These are phyloP conservation scores for Erythrophleum ivorense DNA, from an alignment of 331 rosid species.

Conservation along the genomic window DNA sequence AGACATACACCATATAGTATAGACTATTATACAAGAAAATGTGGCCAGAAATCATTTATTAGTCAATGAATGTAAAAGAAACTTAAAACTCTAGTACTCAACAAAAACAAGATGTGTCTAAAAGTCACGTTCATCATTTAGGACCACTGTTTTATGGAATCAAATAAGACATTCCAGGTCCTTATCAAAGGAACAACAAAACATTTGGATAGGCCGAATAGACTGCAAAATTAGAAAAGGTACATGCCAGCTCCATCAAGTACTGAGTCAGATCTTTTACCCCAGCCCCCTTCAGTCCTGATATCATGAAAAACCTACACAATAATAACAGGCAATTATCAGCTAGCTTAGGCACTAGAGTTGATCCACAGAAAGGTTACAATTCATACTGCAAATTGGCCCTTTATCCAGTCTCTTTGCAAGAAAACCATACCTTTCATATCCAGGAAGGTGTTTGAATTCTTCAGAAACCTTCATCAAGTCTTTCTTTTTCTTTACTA, in stretches of 20 bases:
- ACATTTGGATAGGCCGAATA: slow-evolving; percentile 7
- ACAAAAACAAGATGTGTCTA: not conserved
- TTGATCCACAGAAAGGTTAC: slow-evolving; percentile 33
- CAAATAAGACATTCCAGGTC: not conserved
- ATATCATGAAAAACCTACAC: slow-evolving; percentile 89
- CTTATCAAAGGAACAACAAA: slow-evolving; percentile 6
- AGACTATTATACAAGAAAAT: not conserved
- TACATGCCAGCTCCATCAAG: slow-evolving; percentile 90
- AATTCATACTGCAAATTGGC: slow-evolving; percentile 15
- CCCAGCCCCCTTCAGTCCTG: slow-evolving; percentile 91
- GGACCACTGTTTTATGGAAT: not conserved
- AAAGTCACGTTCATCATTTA: not conserved
- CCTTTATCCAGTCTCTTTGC: slow-evolving; percentile 7
- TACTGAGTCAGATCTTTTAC: slow-evolving; percentile 75
- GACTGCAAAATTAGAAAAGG: slow-evolving; percentile 39
- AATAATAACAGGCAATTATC: slow-evolving; percentile 41
- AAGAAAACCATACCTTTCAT: slow-evolving; percentile 66
- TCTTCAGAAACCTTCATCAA: slow-evolving; percentile 75
- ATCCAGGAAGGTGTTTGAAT: slow-evolving; percentile 91
- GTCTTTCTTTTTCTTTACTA: slow-evolving; percentile 93
- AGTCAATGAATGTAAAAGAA: not conserved
- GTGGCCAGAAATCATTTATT: not conserved
- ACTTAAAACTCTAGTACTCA: not conserved
- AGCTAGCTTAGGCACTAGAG: slow-evolving; percentile 24
- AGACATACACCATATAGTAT: not conserved